These are phyloP conservation scores for Epichloe gansuensis DNA, from an alignment of 2,329 filamentous ascomycete species.

Conservation along the genomic window DNA sequence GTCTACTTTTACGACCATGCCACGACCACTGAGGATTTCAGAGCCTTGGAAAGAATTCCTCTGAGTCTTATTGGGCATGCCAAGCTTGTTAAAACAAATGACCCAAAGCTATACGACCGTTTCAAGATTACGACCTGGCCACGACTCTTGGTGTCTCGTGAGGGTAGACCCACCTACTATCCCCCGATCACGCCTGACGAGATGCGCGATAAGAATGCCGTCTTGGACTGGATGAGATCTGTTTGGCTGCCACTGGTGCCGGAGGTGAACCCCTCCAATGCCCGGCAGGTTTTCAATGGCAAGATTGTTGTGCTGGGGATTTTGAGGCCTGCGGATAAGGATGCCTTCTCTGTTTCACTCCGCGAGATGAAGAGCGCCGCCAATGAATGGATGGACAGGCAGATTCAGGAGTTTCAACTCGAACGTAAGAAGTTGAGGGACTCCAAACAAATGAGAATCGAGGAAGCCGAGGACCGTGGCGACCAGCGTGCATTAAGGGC, in stretches of 20 bases:
- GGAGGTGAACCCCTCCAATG: constrained; percentile 82
- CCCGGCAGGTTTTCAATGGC: constrained; percentile 86
- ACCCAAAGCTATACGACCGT: constrained; percentile 58
- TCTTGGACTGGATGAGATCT: constrained; percentile 87
- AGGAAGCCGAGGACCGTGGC: constrained; percentile 87
- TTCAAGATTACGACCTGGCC: constrained; percentile 98
- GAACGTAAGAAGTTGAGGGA: constrained; percentile 89
- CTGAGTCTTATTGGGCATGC: constrained; percentile 83
- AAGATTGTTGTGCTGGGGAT: constrained; percentile 92
- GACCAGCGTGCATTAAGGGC: constrained; percentile 76
- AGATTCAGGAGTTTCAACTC: constrained; percentile 79
- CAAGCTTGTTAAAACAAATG: constrained; percentile 83
- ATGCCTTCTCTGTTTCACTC: constrained; percentile 65
- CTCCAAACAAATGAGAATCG: constrained; percentile 86
- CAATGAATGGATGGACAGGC: constrained; percentile 95
- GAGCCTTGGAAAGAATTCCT: constrained; percentile 72
- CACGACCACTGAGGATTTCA: constrained; percentile 84
- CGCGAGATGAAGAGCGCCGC: constrained; percentile 92
- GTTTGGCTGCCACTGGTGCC: constrained; percentile 95
- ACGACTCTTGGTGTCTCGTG: constrained; percentile 76
- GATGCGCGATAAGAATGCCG: constrained; percentile 71
- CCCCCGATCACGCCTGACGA: constrained; percentile 74
- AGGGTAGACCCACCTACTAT: constrained; percentile 84
- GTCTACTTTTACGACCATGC: constrained; percentile 96
- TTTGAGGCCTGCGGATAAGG: constrained; percentile 64